These are phyloP conservation scores for Kokia cookei DNA, from an alignment of 441 rosid genomes.

Conservation along the genomic window DNA sequence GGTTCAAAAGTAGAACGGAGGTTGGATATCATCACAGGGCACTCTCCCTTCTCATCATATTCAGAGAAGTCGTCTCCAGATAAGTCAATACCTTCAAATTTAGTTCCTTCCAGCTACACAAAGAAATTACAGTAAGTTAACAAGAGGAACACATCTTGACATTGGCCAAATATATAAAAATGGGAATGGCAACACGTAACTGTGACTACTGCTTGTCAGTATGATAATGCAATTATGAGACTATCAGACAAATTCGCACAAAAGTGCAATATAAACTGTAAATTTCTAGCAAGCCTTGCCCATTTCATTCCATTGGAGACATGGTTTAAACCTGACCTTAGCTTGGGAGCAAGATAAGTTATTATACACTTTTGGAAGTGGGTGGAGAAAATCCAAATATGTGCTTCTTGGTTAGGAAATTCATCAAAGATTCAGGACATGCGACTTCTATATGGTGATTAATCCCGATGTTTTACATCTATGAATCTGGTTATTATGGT, in stretches of 20 bases:
- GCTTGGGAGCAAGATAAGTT: neutral
- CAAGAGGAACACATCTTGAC: neutral
- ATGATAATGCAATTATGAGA: neutral
- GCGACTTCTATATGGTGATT: neutral
- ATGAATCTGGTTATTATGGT: neutral
- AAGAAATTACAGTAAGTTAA: neutral
- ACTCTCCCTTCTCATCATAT: constrained; percentile 87
- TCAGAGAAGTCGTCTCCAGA: constrained; percentile 72
- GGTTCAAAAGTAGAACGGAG: constrained; percentile 65
- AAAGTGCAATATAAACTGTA: neutral
- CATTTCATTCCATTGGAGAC: neutral
- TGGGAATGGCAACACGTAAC: neutral
- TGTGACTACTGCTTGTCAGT: neutral
- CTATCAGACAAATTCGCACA: neutral
- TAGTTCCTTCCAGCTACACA: constrained; percentile 41
- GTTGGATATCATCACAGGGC: constrained; percentile 89
- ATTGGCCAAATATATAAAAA: neutral
- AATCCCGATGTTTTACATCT: neutral
- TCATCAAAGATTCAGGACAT: neutral
- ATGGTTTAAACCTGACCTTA: neutral
- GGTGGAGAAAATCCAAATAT: neutral
- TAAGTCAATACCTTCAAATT: constrained; percentile 63
- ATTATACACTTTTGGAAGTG: neutral
- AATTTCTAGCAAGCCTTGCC: neutral
- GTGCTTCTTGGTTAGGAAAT: neutral